Conservation (phyloP, 345 rosid genomes). For the Linum usitatissimum region DNA sequence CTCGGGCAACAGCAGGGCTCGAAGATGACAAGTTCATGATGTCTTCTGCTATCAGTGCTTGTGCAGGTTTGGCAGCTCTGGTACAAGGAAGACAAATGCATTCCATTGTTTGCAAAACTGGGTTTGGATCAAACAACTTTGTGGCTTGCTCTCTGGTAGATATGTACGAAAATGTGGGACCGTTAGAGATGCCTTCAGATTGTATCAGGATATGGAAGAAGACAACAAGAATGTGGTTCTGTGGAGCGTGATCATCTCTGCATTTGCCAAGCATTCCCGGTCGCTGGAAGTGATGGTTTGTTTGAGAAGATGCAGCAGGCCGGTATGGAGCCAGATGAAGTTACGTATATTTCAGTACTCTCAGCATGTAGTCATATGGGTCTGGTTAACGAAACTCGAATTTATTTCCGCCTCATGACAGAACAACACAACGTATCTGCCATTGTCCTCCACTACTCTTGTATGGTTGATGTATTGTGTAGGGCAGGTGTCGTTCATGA, state of each 20-base stretch:
- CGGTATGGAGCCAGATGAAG: conserved; percentile 50
- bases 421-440: conserved; percentile 34
- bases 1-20: conserved; percentile 28
- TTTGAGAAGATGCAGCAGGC: conserved; percentile 81
- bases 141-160: conserved; percentile 59
- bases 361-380: conserved; percentile 77
- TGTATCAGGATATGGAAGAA: conserved; percentile 27
- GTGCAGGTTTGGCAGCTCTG: conserved; percentile 57
- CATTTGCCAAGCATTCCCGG: conserved; percentile 54
- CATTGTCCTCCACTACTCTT: conserved; percentile 62
- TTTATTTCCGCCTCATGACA: conserved; percentile 49
- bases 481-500: conserved; percentile 50
- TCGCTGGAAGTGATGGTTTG: conserved; percentile 55
- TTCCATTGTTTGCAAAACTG: conserved; percentile 43
- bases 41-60: conserved; percentile 64
- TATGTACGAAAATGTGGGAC: conserved; percentile 76
- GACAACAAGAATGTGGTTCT: conserved; percentile 44
- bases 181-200: conserved; percentile 46
- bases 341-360: conserved; percentile 53
- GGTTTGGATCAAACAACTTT: conserved; percentile 42
- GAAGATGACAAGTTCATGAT: conserved; percentile 43
- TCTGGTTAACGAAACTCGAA: conserved; percentile 48
- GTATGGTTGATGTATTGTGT: conserved; percentile 82
- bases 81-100: conserved; percentile 74
- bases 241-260: conserved; percentile 76